Base-by-base conservation (phyloP, 1,284 basidiomycete species). In the Salmacisia buchloeana region DNA sequence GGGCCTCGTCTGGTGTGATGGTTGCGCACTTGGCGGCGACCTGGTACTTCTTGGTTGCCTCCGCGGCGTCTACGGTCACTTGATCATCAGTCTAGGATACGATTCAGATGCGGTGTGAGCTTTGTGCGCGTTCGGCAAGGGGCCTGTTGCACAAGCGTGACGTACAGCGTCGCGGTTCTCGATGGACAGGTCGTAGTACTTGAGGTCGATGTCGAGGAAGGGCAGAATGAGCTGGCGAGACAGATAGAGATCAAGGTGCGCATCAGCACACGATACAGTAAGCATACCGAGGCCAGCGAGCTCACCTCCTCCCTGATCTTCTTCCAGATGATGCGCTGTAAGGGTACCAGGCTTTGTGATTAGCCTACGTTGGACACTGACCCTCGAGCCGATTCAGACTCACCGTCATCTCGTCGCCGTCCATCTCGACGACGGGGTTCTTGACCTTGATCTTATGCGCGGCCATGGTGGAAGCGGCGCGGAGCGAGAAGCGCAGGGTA, bases 1-100 rank as follows among this genome's bases (percentile, higher is more conserved):
- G 89, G 34, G 88, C 92, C 82, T 98, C 94, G 79, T 98, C 94
- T 13, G 94, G 94, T 2, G 94, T 97, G 83, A 98, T 97, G 60
- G 94, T 97, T 59, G 96, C 94, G 83, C 94, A 98, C 83, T 80
- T 80, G 70, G 79, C 72, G 62, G 75, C 79, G 46, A 80, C 79
- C 63, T 74, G 73, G 73, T 80, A 77, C 68, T 76, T 74, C 63
- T 76, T 73, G 66, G 76, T 79, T 54, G 93, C 93, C 77, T 97
- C 87, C 15, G 96, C 94, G 34, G 93, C 90, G 15, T 97, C 93
- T 69, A 92, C 81, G 18, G 96, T 98, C 60, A 98, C 88, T 82
- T 90, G 83, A 83, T 98, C 96, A 76, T 94, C 87, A 41, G 96
- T 98, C 89, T 64, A 41, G 56, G 45, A 43, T 59, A 59, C 6